Percentiles rank a stretch among this genome's conserved stretches.
These are phyloP conservation scores for Mycogone perniciosa DNA, from an alignment of 2,329 filamentous ascomycete genomes.

Conservation along the genomic window DNA sequence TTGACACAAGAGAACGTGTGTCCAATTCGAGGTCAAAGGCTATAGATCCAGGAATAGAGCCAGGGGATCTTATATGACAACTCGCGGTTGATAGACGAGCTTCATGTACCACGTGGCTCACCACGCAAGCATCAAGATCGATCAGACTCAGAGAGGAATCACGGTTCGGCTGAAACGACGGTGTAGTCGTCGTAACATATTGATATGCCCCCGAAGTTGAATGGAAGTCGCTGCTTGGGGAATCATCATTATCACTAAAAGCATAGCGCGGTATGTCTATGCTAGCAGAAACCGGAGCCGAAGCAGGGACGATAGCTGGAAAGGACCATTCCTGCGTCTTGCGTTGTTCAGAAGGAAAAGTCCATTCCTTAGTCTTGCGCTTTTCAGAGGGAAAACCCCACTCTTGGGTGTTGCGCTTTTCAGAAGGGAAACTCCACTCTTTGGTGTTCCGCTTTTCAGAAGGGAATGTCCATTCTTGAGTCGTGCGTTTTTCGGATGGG, in stretches of 20 bases:
- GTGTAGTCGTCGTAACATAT: not conserved
- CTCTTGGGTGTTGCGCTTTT: slow-evolving; percentile 7
- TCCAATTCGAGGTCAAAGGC: slow-evolving; percentile 15
- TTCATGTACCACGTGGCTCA: slow-evolving; percentile 20
- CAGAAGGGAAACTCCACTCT: slow-evolving; percentile 7
- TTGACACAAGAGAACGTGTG: slow-evolving; percentile 1
- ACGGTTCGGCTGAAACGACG: slow-evolving; percentile 27
- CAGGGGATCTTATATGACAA: slow-evolving; percentile 21
- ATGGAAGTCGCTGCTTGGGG: not conserved
- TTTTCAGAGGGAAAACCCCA: slow-evolving; percentile 4
- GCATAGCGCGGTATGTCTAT: not conserved
- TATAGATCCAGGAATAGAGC: slow-evolving; percentile 12
- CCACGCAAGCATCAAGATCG: slow-evolving; percentile 9
- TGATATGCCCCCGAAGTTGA: not conserved
- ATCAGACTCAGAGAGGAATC: slow-evolving; percentile 16
- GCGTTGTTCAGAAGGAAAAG: not conserved
- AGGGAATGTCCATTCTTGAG: slow-evolving; percentile 46
- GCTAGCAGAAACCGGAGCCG: slow-evolving; percentile 12
- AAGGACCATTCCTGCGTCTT: slow-evolving; percentile 5
- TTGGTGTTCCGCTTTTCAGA: slow-evolving; percentile 4
- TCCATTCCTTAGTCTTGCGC: slow-evolving; percentile 1
- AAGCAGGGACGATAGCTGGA: slow-evolving; percentile 30
- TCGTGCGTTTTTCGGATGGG: slow-evolving; percentile 28
- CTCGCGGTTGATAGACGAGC: slow-evolving; percentile 22
- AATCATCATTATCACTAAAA: slow-evolving; percentile 7